These are phyloP conservation scores for Rhodotorula sp. DNA, from an alignment of 1,284 basidiomycete species.

Conservation along the genomic window DNA sequence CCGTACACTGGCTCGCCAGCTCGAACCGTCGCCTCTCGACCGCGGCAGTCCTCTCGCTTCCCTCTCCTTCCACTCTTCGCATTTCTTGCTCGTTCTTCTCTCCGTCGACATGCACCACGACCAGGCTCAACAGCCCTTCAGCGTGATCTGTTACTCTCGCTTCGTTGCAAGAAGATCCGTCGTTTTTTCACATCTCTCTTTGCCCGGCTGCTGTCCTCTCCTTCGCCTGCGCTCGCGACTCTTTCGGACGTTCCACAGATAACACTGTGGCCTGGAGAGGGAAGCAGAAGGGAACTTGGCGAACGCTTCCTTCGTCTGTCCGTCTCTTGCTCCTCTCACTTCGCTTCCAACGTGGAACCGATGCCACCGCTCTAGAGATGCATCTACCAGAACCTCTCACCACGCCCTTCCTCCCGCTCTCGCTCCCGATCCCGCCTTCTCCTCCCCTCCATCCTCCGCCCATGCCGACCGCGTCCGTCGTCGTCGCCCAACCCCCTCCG, in stretches of 20 bases:
- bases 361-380: neutral
- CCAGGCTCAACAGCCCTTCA: too few species aligned
- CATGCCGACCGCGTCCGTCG: neutral
- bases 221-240: neutral
- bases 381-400: neutral
- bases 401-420: neutral
- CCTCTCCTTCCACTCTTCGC: slow-evolving; percentile 20
- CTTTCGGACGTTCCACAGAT: too few species aligned
- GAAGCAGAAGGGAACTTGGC: neutral
- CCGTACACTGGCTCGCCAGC: neutral
- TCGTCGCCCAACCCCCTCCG: neutral
- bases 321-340: neutral
- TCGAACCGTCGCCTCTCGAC: slow-evolving; percentile 16
- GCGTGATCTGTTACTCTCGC: too few species aligned
- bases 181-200: too few species aligned
- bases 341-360: neutral
- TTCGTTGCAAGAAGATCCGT: too few species aligned
- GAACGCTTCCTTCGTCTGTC: neutral
- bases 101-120: too few species aligned
- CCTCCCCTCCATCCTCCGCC: neutral
- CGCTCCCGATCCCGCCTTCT: neutral
- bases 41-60: neutral
- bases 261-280: too few species aligned
- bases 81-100: too few species aligned
- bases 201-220: too few species aligned